Base-by-base conservation (phyloP, 345 rosid genomes). In the Camelina hispida region DNA sequence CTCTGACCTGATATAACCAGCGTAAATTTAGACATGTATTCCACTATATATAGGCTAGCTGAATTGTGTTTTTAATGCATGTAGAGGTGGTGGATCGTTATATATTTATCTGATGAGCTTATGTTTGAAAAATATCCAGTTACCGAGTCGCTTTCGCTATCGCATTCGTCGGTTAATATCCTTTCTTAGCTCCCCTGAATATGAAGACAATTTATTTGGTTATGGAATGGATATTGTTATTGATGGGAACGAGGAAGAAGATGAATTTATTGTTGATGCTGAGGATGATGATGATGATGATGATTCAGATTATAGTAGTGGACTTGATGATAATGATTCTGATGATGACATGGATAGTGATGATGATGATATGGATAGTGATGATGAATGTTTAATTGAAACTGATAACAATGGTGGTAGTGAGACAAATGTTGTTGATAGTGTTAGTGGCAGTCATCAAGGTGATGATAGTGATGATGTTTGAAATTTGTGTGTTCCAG, bases 401-500 rank as follows among this genome's bases (percentile, higher is more conserved):
- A 71, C 13, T 37, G 71, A 66, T 40, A 47, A 22, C 42, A 35
- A 62, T 16, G 74, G 65, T 47, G 56, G 58, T 4, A 72, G 57
- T 44, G 72, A 40, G 32, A 74, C 40, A 10, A 58, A 53, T 37
- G 66, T 18, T 51, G 60, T 18, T 51, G 60, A 28, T 50, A 62
- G 34, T 66, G 64, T 38, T 61, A 79, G 64, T 59, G 61, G 35
- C 6, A 77, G 38, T 63, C 55, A 23, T 30, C 67, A 66, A 47
- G 84, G 64, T 11, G 25, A 70, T 50, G 70, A 4, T 44, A 83
- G 48, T 44, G 84, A 67, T 11, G 25, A 70, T 61, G 56, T 75
- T 86, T 81, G 78, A 79, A 72, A 60, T 76, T 83, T 86, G 73
- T 79, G 78, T 80, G 78, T 87, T 81, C 75, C 89, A 87, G 96